Evolutionary conservation across 2,329 filamentous ascomycete species (phyloP).

Genomic region (Aspergillus sp.): DNA sequence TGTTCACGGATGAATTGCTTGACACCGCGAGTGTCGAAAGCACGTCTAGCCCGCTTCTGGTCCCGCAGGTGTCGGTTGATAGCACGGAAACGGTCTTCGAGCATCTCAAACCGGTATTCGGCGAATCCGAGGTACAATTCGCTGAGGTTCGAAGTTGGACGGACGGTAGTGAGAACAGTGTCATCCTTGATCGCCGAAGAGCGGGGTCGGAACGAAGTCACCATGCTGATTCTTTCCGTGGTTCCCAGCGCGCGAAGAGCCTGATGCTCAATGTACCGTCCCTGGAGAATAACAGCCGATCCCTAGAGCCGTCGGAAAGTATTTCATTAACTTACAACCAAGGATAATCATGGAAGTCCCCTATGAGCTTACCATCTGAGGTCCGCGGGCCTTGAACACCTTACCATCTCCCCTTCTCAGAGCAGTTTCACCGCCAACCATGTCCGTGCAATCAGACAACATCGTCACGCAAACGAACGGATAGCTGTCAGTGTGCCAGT

Average conservation of each 20-base stretch:
- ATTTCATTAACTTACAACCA: conserved; percentile 1
- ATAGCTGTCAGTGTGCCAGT: conserved; percentile 58
- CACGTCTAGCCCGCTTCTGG: conserved; percentile 22
- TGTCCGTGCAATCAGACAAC: conserved; percentile 54
- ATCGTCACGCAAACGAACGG: conserved; percentile 64
- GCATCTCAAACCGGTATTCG: conserved; percentile 55
- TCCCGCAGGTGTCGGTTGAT: conserved; percentile 20
- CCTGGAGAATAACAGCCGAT: conserved; percentile 57
- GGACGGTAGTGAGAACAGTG: conserved; percentile 52
- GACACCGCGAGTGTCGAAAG: conserved; percentile 22
- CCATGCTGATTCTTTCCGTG: conserved; percentile 56
- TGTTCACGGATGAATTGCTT: conserved; percentile 21
- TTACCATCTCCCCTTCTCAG: conserved; percentile 48
- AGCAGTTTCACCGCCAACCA: conserved; percentile 59
- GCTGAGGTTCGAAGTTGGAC: conserved; percentile 49
- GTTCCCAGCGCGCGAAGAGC: conserved; percentile 52
- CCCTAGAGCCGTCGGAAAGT: conserved; percentile 35
- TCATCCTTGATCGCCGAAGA: conserved; percentile 50
- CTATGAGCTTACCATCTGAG: conserved; percentile 46
- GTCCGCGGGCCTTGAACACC: conserved; percentile 52
- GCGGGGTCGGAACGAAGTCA: conserved; percentile 57
- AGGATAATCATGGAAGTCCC: background rate
- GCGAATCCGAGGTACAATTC: conserved; percentile 55
- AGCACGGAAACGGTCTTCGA: conserved; percentile 47
- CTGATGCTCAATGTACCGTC: conserved; percentile 58